These are phyloP conservation scores for Fusarium solani-melongenae DNA, from an alignment of 2,329 filamentous ascomycete species.

Conservation along the genomic window DNA sequence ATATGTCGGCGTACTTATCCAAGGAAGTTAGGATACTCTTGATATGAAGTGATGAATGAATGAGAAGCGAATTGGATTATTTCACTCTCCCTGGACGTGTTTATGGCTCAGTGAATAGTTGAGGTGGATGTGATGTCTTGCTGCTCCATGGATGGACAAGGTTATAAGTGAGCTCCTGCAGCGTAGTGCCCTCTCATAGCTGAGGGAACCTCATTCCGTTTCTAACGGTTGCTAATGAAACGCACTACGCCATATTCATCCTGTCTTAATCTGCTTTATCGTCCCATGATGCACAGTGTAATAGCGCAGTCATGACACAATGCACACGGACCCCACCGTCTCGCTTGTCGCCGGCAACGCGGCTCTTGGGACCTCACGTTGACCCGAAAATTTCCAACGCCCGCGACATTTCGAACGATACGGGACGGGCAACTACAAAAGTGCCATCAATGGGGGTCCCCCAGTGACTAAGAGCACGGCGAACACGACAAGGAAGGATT, in stretches of 20 bases:
- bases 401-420: constrained; percentile 15
- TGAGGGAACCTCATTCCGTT: neutral
- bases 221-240: neutral
- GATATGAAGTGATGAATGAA: neutral
- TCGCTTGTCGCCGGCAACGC: constrained; percentile 42
- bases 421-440: constrained; percentile 37
- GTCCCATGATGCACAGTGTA: constrained; percentile 32
- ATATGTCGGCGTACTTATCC: neutral
- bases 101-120: neutral
- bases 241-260: neutral
- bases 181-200: neutral
- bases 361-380: constrained; percentile 27
- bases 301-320: constrained; percentile 17
- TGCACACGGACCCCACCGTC: constrained; percentile 33
- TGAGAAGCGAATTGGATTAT: neutral
- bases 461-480: constrained; percentile 19
- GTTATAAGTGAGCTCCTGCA: neutral
- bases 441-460: constrained; percentile 40
- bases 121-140: neutral
- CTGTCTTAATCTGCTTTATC: neutral
- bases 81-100: neutral
- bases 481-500: constrained; percentile 13
- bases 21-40: neutral
- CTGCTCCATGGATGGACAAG: neutral
- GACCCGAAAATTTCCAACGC: constrained; percentile 39